phyloP scores from a whole-genome alignment of 495 filamentous ascomycete species.

The Xylaria nigripes region DNA sequence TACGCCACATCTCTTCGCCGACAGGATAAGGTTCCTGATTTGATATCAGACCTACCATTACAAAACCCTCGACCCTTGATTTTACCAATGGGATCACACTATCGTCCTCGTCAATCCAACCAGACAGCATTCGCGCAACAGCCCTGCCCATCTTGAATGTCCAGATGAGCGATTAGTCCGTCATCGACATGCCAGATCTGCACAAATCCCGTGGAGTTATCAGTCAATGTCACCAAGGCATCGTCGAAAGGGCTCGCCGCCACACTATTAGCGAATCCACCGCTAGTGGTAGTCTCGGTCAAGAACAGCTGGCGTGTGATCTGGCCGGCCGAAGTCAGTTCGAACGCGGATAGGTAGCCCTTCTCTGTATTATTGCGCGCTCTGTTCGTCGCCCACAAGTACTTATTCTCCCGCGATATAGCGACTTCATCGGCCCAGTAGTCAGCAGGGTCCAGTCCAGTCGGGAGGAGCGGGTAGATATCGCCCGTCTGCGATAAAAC shows the following conservation, averaged over 20 bases:
- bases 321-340: slow-evolving; percentile 16
- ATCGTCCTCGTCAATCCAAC: slow-evolving; percentile 13
- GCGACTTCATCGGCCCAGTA: slow-evolving; percentile 35
- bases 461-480: slow-evolving; percentile 7
- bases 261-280: slow-evolving; percentile 28
- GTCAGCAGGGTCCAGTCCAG: slow-evolving; percentile 6
- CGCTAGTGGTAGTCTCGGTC: slow-evolving; percentile 25
- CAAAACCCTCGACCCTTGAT: too few relatives aligned
- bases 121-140: slow-evolving; percentile 35
- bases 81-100: too few relatives aligned
- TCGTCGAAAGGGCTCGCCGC: slow-evolving; percentile 28
- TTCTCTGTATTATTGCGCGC: slow-evolving; percentile 10
- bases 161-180: slow-evolving; percentile 21
- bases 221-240: slow-evolving; percentile 25
- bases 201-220: slow-evolving; percentile 30
- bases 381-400: slow-evolving; percentile 31
- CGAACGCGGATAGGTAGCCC: slow-evolving; percentile 30
- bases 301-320: slow-evolving; percentile 27
- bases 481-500: slow-evolving; percentile 5
- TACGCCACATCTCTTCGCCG: too few relatives aligned
- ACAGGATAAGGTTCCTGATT: too few relatives aligned
- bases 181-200: slow-evolving; percentile 29
- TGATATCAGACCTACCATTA: too few relatives aligned
- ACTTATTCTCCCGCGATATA: slow-evolving; percentile 22
- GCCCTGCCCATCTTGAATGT: slow-evolving; percentile 22